Base-by-base conservation (phyloP, 2,329 filamentous ascomycete species). In the Apiospora malaysiana region DNA sequence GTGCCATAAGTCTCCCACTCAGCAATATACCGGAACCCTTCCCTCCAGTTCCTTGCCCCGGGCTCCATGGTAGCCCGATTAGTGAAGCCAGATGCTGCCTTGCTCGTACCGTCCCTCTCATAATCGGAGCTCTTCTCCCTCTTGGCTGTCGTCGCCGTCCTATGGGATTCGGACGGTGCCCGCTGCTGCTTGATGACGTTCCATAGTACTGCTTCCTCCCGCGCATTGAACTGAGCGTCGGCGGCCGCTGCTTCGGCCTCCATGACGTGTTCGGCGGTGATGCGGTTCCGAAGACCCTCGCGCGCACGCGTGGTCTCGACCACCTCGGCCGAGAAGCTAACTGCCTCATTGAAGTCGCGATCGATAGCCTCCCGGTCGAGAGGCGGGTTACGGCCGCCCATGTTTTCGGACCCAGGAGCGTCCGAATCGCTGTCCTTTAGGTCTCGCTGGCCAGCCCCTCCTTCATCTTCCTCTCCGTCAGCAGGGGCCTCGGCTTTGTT, bases 131-230 rank as follows among this genome's bases (percentile, higher is more conserved):
- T 67, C 65, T 45, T 45, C 23, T 46, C 65, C 43, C 65, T 32
- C n/a, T 18, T 46, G 2, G 21, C 25, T 10, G 65, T 2, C 25
- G 7, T 9, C 21, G 40, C n/a, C 37, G 2, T 27, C 37, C n/a
- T 16, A 25, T 21, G n/a, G 65, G 21, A 10, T 12, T 43, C 63
- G 37, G 63, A 8, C 49, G 21, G 9, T n/a, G 9, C 46, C 46
- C 25, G 45, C 27, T 40, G 45, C 45, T 49, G 45, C 27, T 27
- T 42, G 32, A 79, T 68, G 40, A 79, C 21, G 10, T 49, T 70
- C 77, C 77, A 78, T 23, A 80, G 67, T 37, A 67, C 68, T 40
- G 70, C 70, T 73, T 80, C 77, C 56, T 78, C 79, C 8, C 70
- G 68, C 2, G 67, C 70, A 59, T 75, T 74, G 21, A 70, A 47